Conservation (phyloP, 768 basidiomycete species). For the Coprinopsis cinerea region DNA sequence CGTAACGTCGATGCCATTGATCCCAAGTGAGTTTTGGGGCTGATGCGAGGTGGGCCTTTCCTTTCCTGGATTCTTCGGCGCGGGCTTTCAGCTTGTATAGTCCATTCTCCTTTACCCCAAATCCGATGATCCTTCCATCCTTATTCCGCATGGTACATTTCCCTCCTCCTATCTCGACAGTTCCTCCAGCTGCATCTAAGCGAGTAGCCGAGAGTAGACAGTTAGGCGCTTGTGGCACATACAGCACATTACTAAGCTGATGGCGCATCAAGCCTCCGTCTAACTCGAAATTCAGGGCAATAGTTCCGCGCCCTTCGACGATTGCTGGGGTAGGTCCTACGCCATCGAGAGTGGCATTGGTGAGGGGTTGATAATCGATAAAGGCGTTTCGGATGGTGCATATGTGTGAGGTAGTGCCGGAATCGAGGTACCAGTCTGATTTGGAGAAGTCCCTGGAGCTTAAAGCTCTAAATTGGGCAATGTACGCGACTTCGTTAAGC, state of each 20-base stretch:
- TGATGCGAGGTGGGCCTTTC: constrained; percentile 10
- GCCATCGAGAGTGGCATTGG: constrained; percentile 13
- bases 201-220: constrained; percentile 17
- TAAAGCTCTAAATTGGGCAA: constrained; percentile 1
- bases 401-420: constrained; percentile 22
- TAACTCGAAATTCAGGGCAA: constrained; percentile 15
- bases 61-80: constrained; percentile 3
- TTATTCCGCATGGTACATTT: constrained; percentile 13
- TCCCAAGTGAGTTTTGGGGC: constrained; percentile 13
- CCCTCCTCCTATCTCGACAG: constrained; percentile 13
- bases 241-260: constrained; percentile 14
- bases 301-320: constrained; percentile 15
- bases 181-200: constrained; percentile 17
- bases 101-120: constrained; percentile 6
- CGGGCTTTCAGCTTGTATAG: constrained; percentile 18
- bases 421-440: constrained; percentile 21
- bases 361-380: constrained; percentile 15
- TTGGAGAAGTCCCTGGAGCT: constrained; percentile 10
- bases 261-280: constrained; percentile 14
- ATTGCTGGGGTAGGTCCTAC: constrained; percentile 12
- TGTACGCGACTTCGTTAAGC: constrained; percentile 11
- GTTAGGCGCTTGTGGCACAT: constrained; percentile 18
- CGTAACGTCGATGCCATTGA: no score
- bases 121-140: constrained; percentile 10
- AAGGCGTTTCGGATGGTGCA: constrained; percentile 18